These are phyloP conservation scores for Exophiala bonariae DNA, from an alignment of 2,329 filamentous ascomycete genomes.

Conservation along the genomic window DNA sequence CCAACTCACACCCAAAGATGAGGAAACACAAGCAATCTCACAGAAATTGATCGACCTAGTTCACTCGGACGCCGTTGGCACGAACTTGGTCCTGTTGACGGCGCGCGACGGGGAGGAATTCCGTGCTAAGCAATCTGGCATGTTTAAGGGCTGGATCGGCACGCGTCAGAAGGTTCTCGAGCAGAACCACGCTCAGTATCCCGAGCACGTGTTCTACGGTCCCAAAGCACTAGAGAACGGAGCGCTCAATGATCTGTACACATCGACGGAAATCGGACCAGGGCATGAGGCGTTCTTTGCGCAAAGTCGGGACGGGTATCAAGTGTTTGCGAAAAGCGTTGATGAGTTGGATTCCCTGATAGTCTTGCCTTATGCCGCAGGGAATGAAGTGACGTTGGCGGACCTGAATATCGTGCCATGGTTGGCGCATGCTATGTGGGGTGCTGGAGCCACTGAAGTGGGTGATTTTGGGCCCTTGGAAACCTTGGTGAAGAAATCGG, in stretches of 20 bases:
- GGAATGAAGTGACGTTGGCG: conserved; percentile 15
- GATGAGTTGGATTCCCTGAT: conserved; percentile 14
- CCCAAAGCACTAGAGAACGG: conserved; percentile 12
- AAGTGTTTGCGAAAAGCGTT: conserved; percentile 8
- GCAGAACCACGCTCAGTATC: conserved; percentile 6
- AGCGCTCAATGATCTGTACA: conserved; percentile 10
- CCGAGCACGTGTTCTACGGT: conserved; percentile 20
- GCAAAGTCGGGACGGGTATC: conserved; percentile 8
- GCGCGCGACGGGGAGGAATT: conserved; percentile 21
- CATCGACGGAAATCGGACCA: conserved; percentile 2
- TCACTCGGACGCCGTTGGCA: conserved; percentile 14
- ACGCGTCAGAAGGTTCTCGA: conserved; percentile 16
- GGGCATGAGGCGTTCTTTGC: conserved; percentile 18
- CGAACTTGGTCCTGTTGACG: conserved; percentile 23
- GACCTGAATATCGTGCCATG: conserved; percentile 23
- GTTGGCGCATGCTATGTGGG: conserved; percentile 20
- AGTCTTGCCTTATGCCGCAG: conserved; percentile 18
- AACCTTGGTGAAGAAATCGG: conserved; percentile 15
- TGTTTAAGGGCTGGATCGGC: conserved; percentile 11
- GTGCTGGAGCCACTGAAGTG: conserved; percentile 9
- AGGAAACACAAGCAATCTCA: conserved; percentile 3
- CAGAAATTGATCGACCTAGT: conserved; percentile 18
- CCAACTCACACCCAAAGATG: conserved; percentile 11
- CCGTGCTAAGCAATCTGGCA: conserved; percentile 9
- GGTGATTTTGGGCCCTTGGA: conserved; percentile 16